Percentiles rank a stretch among this genome's conserved stretches.
phyloP scores from a whole-genome alignment of 2,329 filamentous ascomycete genomes.

The Apiospora saccharicola region DNA sequence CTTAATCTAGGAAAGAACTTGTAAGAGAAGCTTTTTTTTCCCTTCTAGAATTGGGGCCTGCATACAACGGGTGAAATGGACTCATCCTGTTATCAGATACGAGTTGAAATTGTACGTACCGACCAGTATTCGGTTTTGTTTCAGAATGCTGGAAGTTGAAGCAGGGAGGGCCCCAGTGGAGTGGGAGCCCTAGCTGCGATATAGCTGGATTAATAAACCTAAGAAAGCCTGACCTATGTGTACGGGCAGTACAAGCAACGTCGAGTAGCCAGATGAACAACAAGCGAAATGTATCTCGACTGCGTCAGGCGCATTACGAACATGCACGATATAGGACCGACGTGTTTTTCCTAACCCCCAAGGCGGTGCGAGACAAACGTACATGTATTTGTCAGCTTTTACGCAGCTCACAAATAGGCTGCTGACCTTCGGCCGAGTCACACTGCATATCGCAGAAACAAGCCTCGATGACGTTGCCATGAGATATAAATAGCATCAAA shows the following conservation, averaged over 20 bases:
- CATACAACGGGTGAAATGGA: too few species aligned
- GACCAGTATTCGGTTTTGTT: too few species aligned
- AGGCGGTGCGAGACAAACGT: neutral
- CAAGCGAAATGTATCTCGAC: neutral
- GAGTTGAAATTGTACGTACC: too few species aligned
- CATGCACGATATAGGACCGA: neutral
- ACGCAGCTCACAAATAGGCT: neutral
- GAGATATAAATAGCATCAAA: constrained; percentile 1
- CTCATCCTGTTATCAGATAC: too few species aligned
- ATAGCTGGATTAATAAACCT: neutral
- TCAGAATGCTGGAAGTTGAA: too few species aligned
- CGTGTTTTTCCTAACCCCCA: neutral
- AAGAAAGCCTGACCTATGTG: neutral
- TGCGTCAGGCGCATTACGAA: neutral
- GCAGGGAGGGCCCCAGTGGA: neutral
- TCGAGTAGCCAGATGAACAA: neutral
- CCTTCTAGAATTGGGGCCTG: too few species aligned
- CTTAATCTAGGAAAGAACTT: too few species aligned
- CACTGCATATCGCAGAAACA: neutral
- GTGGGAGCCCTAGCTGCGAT: neutral
- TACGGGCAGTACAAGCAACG: neutral
- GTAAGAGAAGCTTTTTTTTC: too few species aligned
- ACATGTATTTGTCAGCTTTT: neutral
- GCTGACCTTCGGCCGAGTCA: neutral
- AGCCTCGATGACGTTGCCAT: neutral